Evolutionary conservation across 179 eudicot species (phyloP), one percentile per base, ranked within the genome.

Genomic region (Sideroxylon spinosum): DNA sequence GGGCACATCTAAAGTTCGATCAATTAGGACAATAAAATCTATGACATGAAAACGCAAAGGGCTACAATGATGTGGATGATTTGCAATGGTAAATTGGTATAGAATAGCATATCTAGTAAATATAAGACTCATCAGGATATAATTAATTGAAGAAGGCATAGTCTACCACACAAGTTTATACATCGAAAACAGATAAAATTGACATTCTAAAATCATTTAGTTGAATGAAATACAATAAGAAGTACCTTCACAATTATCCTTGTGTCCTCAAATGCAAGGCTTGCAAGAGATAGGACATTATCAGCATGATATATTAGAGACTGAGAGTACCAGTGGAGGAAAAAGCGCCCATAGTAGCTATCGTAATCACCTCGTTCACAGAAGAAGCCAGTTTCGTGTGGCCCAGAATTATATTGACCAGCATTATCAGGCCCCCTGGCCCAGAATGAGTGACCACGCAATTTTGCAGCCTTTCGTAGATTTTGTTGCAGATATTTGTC

Each of bases 271-370:
- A 91, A 91, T 74, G 84, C 89, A 85, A 91, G 89, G 71, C 67
- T 85, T 75, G 93, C 96, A 17, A 87, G 80, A 14, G 91, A 83
- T 57, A 91, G 79, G 64, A 91, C 88, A 78, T 84, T 85, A 75
- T 90, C 88, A 20, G 89, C 90, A 80, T 91, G 96, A 68, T 86
- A 85, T 77, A 90, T 78, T 78, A 88, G 78, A 60, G 80, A 79
- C 81, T 87, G 87, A 59, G 89, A 62, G 79, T 91, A 91, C 96
- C 96, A 91, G 22, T 78, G 84, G 79, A 88, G 85, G 81, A 91
- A 91, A 88, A 90, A 91, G 37, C 90, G 91, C 8, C 96, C 93
- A 68, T 90, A 88, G 82, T 87, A 88, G 80, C 92, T 85, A 78
- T 90, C 91, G 76, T 90, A 91, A 76, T 88, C 93, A 68, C 96